Base-by-base conservation (phyloP, 495 filamentous ascomycete genomes). In the Aspergillus sclerotioniger region DNA sequence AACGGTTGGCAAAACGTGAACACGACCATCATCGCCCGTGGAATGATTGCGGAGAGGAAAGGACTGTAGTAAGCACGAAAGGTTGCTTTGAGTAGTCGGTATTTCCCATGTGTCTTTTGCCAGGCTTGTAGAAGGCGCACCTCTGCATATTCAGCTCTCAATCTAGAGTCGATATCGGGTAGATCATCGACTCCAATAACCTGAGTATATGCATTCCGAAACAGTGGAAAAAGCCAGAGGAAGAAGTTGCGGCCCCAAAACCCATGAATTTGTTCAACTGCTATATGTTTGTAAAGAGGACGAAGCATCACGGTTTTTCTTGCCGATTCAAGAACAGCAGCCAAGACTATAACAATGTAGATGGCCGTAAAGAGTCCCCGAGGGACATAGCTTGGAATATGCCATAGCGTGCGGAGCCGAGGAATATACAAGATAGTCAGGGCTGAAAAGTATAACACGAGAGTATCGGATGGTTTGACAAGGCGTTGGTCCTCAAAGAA, bases 1-100 rank as follows among this genome's bases (percentile, higher is more conserved):
- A 58, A 58, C 13, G 56, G 56, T 17, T 58, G 56, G 35, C 56
- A 58, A 48, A 58, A 58, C 3, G 56, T 52, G 28, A 58, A 58
- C n/a, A 48, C 56, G 7, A 35, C 19, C 3, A 58, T 7, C 9
- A 51, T 13, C 6, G 52, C 47, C 7, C 56, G 47, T 2, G 56
- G 56, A 12, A 52, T 19, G 1, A 58, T 32, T 6, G 56, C 56
- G 0, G 56, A 51, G 25, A 51, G 47, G 20, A 58, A 39, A 17
- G 56, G 35, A 6, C 19, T 21, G 7, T 4, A n/a, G 35, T 51
- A 58, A n/a, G 56, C 56, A 6, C 32, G 6, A 3, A 52, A n/a
- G 9, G 33, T 12, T 0, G 56, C 21, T 12, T 35, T 19, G 15
- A 58, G 33, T 9, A 58, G 37, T 20, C 46, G 46, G 10, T 45